phyloP scores from a whole-genome alignment of 208 protist species.

The Novymonas esmeraldas region DNA sequence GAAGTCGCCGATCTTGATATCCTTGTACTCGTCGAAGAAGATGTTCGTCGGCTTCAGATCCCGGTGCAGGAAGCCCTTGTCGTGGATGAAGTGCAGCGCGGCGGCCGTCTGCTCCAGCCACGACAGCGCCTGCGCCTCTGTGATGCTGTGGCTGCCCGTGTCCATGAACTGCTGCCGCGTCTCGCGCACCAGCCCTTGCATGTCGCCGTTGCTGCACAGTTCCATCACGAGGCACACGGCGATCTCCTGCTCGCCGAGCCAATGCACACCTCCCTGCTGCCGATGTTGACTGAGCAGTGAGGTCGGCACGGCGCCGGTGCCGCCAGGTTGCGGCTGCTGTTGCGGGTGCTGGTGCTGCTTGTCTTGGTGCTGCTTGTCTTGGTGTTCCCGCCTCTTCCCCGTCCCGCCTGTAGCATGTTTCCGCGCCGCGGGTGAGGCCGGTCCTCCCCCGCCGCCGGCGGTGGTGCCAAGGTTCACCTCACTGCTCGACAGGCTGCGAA shows the following conservation, averaged over 20 bases:
- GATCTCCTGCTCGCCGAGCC: constrained; percentile 44
- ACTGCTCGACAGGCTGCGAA: constrained; percentile 34
- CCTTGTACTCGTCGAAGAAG: constrained; percentile 77
- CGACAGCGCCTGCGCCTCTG: constrained; percentile 58
- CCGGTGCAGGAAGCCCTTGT: constrained; percentile 83
- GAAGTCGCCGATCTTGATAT: constrained; percentile 91
- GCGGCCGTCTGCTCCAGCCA: constrained; percentile 83
- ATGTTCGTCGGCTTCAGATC: constrained; percentile 93
- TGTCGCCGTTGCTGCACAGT: constrained; percentile 78
- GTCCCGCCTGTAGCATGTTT: no score
- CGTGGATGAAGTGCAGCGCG: constrained; percentile 85
- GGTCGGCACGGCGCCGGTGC: constrained; percentile 9
- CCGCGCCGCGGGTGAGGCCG: no score
- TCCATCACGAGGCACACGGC: constrained; percentile 91
- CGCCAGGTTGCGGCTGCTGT: not conserved
- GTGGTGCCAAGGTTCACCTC: constrained; percentile 11
- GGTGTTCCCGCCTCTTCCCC: no score
- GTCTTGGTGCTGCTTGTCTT: not conserved
- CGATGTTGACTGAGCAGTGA: constrained; percentile 12
- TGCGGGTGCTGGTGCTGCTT: not conserved
- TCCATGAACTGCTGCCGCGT: constrained; percentile 72
- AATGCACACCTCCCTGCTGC: constrained; percentile 9
- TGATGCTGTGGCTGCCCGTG: constrained; percentile 62
- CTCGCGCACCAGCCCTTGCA: constrained; percentile 64
- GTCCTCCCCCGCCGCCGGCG: not conserved